Conservation (phyloP, 129 eudicot genomes). For the Helichrysum umbraculigerum region DNA sequence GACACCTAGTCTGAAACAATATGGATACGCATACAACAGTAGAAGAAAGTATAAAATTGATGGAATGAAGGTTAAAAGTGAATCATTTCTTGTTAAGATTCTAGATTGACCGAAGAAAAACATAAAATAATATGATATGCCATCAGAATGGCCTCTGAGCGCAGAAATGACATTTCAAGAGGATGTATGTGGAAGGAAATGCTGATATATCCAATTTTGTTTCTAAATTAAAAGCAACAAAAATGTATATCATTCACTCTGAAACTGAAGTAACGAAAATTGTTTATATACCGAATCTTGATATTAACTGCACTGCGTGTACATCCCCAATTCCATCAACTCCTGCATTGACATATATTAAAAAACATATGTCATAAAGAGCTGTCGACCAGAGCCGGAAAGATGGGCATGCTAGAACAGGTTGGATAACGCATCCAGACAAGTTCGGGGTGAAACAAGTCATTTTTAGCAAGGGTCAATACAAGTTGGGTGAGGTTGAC, state of each 20-base stretch:
- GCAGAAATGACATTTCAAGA: neutral
- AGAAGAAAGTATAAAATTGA: neutral
- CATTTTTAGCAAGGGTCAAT: neutral
- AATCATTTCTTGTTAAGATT: no score
- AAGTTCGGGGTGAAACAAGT: no score
- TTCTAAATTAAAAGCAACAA: constrained; percentile 1
- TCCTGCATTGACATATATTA: constrained; percentile 47
- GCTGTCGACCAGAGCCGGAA: neutral
- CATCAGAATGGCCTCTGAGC: no score
- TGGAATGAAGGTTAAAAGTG: neutral
- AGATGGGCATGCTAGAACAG: no score
- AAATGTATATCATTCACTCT: neutral
- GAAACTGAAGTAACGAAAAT: neutral
- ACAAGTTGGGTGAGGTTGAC: neutral
- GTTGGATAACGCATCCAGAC: no score
- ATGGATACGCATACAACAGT: constrained; percentile 5
- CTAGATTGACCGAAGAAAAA: no score
- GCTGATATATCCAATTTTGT: constrained; percentile 5
- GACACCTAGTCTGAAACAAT: neutral
- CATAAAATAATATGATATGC: no score
- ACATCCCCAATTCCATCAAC: constrained; percentile 94
- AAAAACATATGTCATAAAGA: neutral
- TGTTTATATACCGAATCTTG: constrained; percentile 61
- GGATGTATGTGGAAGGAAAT: neutral
- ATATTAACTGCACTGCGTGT: constrained; percentile 74